phyloP scores from a whole-genome alignment of 2,329 filamentous ascomycete genomes.

The Fusarium robinianum region DNA sequence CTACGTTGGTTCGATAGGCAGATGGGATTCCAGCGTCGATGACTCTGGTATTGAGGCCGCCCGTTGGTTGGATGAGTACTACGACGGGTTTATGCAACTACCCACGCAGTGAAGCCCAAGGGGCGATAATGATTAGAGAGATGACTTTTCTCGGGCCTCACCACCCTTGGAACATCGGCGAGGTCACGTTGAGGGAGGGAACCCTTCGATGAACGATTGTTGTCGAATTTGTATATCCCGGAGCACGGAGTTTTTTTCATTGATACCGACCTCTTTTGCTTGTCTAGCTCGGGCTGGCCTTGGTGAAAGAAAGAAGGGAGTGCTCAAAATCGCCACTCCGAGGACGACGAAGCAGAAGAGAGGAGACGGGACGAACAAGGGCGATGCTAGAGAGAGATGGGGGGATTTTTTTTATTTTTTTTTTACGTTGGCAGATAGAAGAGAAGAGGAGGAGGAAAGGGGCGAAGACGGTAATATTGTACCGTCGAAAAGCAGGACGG shows the following conservation, averaged over 20 bases:
- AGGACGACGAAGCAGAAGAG: conserved; percentile 13
- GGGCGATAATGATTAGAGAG: conserved; percentile 20
- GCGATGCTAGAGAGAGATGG: conserved; percentile 12
- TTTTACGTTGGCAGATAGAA: conserved; percentile 24
- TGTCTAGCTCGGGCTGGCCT: conserved; percentile 21
- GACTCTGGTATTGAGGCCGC: conserved; percentile 57
- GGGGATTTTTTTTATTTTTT: too few relatives aligned
- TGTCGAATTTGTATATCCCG: conserved; percentile 29
- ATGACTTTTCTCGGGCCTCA: conserved; percentile 19
- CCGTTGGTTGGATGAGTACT: conserved; percentile 59
- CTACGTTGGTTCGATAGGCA: conserved; percentile 68
- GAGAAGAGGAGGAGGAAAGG: conserved; percentile 24
- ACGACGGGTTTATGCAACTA: conserved; percentile 58
- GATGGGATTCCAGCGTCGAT: conserved; percentile 57
- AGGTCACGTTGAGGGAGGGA: conserved; percentile 15
- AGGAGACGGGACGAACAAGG: conserved; percentile 5
- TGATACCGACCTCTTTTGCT: conserved; percentile 22
- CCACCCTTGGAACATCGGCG: conserved; percentile 12
- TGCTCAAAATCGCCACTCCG: conserved; percentile 17
- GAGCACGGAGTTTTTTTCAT: conserved; percentile 30
- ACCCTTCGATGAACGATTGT: conserved; percentile 21
- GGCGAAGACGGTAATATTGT: conserved; percentile 14
- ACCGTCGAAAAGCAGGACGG: conserved; percentile 17
- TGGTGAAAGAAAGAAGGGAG: conserved; percentile 6
- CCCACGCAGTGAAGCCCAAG: conserved; percentile 39